A percentile compares a stretch with the other conserved stretches of the same genome.
phyloP scores from a whole-genome alignment of 768 basidiomycete genomes.

The Strobilomyces dryophilus region DNA sequence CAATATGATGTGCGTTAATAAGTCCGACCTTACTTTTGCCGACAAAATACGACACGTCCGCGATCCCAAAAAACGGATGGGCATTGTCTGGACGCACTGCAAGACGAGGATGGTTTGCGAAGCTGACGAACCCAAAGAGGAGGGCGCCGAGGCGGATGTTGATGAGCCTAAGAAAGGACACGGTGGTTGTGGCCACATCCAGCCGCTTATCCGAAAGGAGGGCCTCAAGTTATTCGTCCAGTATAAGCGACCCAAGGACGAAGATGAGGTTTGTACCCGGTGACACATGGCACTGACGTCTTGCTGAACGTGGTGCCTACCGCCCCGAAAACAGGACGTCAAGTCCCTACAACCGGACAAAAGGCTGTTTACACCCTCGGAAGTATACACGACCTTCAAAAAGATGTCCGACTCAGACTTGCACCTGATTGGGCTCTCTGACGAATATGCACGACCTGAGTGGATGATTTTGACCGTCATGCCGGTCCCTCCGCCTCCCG shows the following conservation, averaged over 20 bases:
- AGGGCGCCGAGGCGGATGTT: slow-evolving; percentile 62
- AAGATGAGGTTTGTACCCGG: slow-evolving; percentile 76
- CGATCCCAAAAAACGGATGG: slow-evolving; percentile 85
- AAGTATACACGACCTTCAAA: slow-evolving; percentile 92
- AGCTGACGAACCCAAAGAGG: slow-evolving; percentile 83
- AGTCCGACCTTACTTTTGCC: slow-evolving; percentile 83
- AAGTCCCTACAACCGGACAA: slow-evolving; percentile 82
- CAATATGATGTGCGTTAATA: slow-evolving; percentile 31
- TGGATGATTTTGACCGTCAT: slow-evolving; percentile 99
- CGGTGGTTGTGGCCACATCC: slow-evolving; percentile 93
- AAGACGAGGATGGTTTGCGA: slow-evolving; percentile 89
- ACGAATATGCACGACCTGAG: slow-evolving; percentile 94
- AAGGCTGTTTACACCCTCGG: slow-evolving; percentile 74
- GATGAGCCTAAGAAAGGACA: slow-evolving; percentile 83
- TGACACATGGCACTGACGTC: slow-evolving; percentile 1
- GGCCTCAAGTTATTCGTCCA: slow-evolving; percentile 92
- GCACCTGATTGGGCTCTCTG: slow-evolving; percentile 84
- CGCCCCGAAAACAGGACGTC: slow-evolving; percentile 50
- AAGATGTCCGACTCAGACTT: slow-evolving; percentile 92
- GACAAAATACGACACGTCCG: slow-evolving; percentile 85
- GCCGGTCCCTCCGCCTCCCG: slow-evolving; percentile 96
- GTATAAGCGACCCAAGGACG: slow-evolving; percentile 92
- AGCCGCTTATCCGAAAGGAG: slow-evolving; percentile 90
- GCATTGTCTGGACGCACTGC: slow-evolving; percentile 80
- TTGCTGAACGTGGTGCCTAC: slow-evolving; percentile 3